Base-by-base conservation (phyloP, 176 grass and related monocot species). In the Oryza longistaminata region DNA sequence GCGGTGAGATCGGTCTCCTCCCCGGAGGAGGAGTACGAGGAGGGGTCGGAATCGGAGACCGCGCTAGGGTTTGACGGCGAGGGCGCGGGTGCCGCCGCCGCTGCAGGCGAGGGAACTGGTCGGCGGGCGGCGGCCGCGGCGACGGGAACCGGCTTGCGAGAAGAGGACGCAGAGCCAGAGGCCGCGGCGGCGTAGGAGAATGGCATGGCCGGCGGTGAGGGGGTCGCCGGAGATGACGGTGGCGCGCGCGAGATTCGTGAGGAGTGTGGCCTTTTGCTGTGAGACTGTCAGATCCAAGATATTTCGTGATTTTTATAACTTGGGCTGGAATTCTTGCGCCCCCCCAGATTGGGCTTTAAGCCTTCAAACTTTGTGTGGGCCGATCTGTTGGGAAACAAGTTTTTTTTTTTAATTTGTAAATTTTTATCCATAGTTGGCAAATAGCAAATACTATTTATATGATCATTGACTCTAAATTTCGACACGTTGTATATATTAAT, bases 181-280 rank as follows among this genome's bases (percentile, higher is more conserved):
- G 79, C 83, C 6, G 76, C 82, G 50, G 88, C 88, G 2, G 88
- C 88, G 58, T 90, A 90, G 79, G 88, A 90, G 35, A 68, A 90
- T 43, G 83, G 74, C 88, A 90, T 90, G 79, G 79, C 66, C 58
- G 58, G 79, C 81, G 60, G 70, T 14, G 70, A 58, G 70, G 76
- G 33, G 61, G 48, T 87, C 73, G 73, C 67, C 79, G 79, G 80
- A 61, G 84, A 66, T 24, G 76, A 21, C 5, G 34, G 73, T 68
- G 74, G 50, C 61, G 88, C 74, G 84, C 80, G 61, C 88, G 74
- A 79, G 88, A 79, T 64, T 21, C 37, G 68, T 10, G 19, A 49
- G 14, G 61, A 45, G 45, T 21, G 17, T 35, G 9, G 9, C 69
- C 62, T 45, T 50, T 50, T 76, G 70, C 75, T 50, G 9, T 43